Conservation (phyloP, 169 alveolate genomes). For the Fabrea salina region DNA sequence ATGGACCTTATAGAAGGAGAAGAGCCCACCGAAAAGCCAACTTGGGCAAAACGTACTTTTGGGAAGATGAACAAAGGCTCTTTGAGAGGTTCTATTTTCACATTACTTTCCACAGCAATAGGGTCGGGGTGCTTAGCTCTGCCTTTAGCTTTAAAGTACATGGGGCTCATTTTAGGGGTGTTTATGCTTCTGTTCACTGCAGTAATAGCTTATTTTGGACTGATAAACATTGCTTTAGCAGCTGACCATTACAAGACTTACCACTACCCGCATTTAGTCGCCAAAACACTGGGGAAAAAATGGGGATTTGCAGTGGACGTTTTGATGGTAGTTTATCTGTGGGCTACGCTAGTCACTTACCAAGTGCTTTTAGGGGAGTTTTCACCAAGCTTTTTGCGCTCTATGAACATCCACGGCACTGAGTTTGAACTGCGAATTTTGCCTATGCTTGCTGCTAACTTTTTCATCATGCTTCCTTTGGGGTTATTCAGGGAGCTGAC, state of each 20-base stretch:
- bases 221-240: background rate
- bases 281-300: background rate
- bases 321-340: background rate
- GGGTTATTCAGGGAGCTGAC: background rate
- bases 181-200: constrained; percentile 41
- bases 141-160: constrained; percentile 47
- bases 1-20: too few relatives aligned
- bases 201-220: constrained; percentile 7
- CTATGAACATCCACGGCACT: background rate
- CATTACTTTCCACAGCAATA: constrained; percentile 52
- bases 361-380: background rate
- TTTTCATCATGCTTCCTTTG: background rate
- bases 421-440: background rate
- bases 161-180: constrained; percentile 48
- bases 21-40: too few relatives aligned
- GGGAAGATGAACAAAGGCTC: constrained; percentile 67
- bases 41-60: too few relatives aligned
- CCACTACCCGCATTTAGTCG: background rate
- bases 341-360: constrained; percentile 13
- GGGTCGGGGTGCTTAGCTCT: constrained; percentile 71
- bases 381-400: background rate
- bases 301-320: background rate
- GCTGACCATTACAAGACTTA: background rate
- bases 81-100: constrained; percentile 65
- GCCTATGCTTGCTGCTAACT: background rate